phyloP scores from a whole-genome alignment of 352 stramenopile species.

The Phytophthora pluvialis region DNA sequence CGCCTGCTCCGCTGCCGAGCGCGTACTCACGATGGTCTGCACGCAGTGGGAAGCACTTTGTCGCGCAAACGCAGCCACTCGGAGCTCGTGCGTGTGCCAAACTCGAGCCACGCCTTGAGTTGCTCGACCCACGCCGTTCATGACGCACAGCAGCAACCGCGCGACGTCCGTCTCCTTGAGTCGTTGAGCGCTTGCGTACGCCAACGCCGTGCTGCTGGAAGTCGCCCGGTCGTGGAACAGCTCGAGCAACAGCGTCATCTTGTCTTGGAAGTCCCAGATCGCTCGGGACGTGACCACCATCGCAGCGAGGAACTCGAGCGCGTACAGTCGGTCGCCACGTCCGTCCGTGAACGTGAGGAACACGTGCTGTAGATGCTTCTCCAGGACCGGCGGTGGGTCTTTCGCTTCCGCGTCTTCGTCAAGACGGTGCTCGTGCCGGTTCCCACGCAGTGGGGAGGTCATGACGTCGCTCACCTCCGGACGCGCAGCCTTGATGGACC shows the following conservation, averaged over 20 bases:
- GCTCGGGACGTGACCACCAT: constrained; percentile 63
- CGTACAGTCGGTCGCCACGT: constrained; percentile 45
- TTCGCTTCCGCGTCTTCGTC: not conserved
- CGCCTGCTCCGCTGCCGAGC: not conserved
- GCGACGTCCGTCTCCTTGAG: constrained; percentile 67
- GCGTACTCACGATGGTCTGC: constrained; percentile 12
- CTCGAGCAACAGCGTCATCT: constrained; percentile 54
- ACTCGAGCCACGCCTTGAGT: constrained; percentile 54
- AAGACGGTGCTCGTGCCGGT: constrained; percentile 7
- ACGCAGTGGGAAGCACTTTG: constrained; percentile 34
- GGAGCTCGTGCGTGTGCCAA: constrained; percentile 43
- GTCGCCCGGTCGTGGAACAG: constrained; percentile 60
- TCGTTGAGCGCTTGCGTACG: constrained; percentile 18
- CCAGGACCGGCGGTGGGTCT: constrained; percentile 40
- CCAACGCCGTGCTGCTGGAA: constrained; percentile 15
- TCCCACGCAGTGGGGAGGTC: constrained; percentile 40
- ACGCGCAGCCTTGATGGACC: constrained; percentile 2
- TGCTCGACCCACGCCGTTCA: constrained; percentile 57
- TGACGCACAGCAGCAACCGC: constrained; percentile 60
- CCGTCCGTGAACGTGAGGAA: constrained; percentile 58
- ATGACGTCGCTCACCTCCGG: constrained; percentile 47
- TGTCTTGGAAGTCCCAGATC: constrained; percentile 70
- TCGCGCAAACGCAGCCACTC: constrained; percentile 23
- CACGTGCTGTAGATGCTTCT: constrained; percentile 64
- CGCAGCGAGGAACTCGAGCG: constrained; percentile 65